These are phyloP conservation scores for Rhodotorula mucilaginosa DNA, from an alignment of 1,284 basidiomycete species.

Conservation along the genomic window DNA sequence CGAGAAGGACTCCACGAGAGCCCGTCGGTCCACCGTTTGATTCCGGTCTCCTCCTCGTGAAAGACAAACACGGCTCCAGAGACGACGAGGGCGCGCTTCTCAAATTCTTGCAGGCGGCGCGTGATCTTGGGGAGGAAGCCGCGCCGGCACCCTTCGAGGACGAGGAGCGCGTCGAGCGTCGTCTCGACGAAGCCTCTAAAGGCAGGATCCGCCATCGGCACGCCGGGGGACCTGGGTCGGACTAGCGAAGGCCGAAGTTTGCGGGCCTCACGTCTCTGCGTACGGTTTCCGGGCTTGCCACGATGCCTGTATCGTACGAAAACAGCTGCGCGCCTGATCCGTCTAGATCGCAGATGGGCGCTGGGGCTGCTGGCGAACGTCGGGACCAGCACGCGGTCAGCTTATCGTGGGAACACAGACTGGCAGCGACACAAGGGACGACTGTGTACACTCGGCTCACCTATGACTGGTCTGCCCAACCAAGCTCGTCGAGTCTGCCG, in stretches of 20 bases:
- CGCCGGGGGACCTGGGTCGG: not conserved
- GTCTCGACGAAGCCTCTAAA: constrained; percentile 75
- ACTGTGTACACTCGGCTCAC: too few relatives aligned
- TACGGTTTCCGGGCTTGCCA: not conserved
- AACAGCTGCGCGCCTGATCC: too few relatives aligned
- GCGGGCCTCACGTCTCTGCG: not conserved
- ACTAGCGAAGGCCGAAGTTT: too few relatives aligned
- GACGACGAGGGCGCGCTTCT: constrained; percentile 80
- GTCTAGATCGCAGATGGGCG: too few relatives aligned
- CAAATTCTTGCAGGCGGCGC: constrained; percentile 86
- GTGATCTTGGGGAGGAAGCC: constrained; percentile 90
- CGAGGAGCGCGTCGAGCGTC: constrained; percentile 89
- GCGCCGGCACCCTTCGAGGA: constrained; percentile 87
- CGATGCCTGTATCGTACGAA: not conserved
- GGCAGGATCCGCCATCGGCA: constrained; percentile 37
- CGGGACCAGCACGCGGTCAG: too few relatives aligned
- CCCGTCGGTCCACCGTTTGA: constrained; percentile 98
- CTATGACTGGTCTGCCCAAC: too few relatives aligned
- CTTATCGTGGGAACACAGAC: too few relatives aligned
- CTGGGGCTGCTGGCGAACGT: too few relatives aligned
- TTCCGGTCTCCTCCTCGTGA: constrained; percentile 94
- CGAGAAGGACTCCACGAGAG: constrained; percentile 87
- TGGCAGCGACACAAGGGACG: too few relatives aligned
- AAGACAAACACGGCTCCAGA: constrained; percentile 96
- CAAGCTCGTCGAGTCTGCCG: too few relatives aligned